Conservation (phyloP, 2,329 filamentous ascomycete species). For the Ustulina deusta region DNA sequence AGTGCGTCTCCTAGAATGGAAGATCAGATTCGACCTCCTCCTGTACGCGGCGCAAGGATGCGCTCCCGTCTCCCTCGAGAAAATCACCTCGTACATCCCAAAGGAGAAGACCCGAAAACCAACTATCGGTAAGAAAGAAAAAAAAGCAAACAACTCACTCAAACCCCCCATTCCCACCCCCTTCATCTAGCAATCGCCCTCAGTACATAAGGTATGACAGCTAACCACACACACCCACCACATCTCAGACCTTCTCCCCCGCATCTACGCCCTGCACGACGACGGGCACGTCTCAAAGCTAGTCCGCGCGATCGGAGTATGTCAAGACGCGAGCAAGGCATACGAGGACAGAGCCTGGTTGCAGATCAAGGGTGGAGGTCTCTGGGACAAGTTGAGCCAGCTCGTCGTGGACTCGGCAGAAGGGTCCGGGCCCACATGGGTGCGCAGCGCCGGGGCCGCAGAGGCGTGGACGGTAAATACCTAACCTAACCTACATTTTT, state of each 20-base stretch:
- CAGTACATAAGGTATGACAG: background rate
- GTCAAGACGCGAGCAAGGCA: conserved; percentile 62
- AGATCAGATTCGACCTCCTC: conserved; percentile 78
- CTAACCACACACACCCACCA: background rate
- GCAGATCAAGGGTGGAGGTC: conserved; percentile 63
- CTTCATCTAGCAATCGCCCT: background rate
- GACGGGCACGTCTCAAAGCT: conserved; percentile 88
- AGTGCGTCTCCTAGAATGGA: conserved; percentile 81
- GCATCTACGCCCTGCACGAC: conserved; percentile 67
- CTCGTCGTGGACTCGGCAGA: conserved; percentile 74
- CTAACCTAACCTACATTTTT: no score
- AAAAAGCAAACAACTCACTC: background rate
- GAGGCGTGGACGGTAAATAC: conserved; percentile 69
- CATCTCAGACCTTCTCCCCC: conserved; percentile 57
- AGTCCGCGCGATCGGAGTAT: conserved; percentile 75
- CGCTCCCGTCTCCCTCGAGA: conserved; percentile 69
- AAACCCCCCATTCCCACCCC: background rate
- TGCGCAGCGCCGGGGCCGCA: conserved; percentile 71
- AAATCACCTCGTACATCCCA: conserved; percentile 71
- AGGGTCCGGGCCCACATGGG: conserved; percentile 65
- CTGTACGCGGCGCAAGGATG: conserved; percentile 78
- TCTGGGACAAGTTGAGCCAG: conserved; percentile 71
- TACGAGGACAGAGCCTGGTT: conserved; percentile 63
- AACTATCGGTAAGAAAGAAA: conserved; percentile 55
- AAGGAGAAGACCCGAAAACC: conserved; percentile 53